Conservation (phyloP, 2,329 filamentous ascomycete species). For the Thielaviopsis punctulata region DNA sequence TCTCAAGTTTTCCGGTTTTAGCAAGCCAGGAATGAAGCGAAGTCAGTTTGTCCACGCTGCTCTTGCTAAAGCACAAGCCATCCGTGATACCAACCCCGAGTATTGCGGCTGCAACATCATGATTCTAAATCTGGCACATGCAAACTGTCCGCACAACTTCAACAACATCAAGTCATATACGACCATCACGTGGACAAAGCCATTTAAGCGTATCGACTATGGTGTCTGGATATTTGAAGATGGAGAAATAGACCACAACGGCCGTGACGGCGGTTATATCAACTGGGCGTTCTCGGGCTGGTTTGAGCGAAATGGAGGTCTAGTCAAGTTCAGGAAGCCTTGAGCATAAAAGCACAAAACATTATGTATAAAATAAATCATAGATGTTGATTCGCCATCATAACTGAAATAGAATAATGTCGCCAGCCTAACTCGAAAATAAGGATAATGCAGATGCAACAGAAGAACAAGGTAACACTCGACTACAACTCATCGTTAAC, state of each 20-base stretch:
- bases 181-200: not conserved
- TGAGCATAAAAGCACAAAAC: not conserved
- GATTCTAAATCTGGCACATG: constrained; percentile 1
- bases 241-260: not conserved
- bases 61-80: not conserved
- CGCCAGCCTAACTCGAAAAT: too few species aligned
- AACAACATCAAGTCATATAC: not conserved
- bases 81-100: not conserved
- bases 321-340: not conserved
- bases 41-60: not conserved
- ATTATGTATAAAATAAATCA: not conserved
- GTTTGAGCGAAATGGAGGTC: not conserved
- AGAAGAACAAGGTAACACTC: not conserved
- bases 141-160: not conserved
- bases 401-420: too few species aligned
- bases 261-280: not conserved
- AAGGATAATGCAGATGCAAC: not conserved
- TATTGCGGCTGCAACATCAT: not conserved
- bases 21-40: not conserved
- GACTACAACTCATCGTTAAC: constrained; percentile 23
- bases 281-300: constrained; percentile 1
- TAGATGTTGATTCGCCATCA: too few species aligned
- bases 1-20: not conserved
- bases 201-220: not conserved
- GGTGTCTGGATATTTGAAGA: constrained; percentile 2